These are phyloP conservation scores for Plasmodium yoelii DNA, from an alignment of 169 alveolate species.

Conservation along the genomic window DNA sequence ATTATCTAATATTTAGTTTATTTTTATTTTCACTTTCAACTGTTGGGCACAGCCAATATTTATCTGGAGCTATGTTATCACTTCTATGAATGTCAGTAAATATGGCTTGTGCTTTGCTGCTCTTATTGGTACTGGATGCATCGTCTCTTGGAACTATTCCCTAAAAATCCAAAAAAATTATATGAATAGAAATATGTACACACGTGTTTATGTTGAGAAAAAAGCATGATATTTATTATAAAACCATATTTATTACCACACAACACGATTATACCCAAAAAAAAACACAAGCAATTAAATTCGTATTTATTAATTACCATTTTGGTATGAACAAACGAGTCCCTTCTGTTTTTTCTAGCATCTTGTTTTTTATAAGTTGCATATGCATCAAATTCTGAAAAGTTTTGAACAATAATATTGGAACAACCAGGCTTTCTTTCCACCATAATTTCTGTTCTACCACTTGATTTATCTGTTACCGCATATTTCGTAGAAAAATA, in stretches of 20 bases:
- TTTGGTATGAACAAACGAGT: conserved; percentile 67
- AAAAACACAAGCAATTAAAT: no score
- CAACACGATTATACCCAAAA: no score
- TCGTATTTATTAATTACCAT: conserved; percentile 20
- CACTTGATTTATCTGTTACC: conserved; percentile 62
- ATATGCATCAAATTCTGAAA: conserved; percentile 72
- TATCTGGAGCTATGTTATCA: conserved; percentile 75
- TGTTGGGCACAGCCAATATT: conserved; percentile 72
- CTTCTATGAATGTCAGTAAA: conserved; percentile 50
- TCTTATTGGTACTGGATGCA: conserved; percentile 7
- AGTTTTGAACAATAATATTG: conserved; percentile 68
- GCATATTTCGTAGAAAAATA: conserved; percentile 73
- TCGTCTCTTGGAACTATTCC: conserved; percentile 74
- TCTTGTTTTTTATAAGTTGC: conserved; percentile 54
- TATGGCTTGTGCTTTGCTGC: conserved; percentile 45
- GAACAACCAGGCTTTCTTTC: conserved; percentile 74
- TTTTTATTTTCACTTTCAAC: conserved; percentile 51
- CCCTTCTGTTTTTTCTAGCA: conserved; percentile 32
- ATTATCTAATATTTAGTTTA: neutral
- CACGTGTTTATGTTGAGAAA: neutral
- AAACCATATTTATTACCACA: no score
- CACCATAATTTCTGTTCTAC: conserved; percentile 75
- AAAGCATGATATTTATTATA: no score
- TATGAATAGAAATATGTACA: neutral
- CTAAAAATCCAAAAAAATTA: conserved; percentile 13